Evolutionary conservation across 108 stramenopile species (phyloP).

Genomic region (Fistulifera pelliculosa): DNA sequence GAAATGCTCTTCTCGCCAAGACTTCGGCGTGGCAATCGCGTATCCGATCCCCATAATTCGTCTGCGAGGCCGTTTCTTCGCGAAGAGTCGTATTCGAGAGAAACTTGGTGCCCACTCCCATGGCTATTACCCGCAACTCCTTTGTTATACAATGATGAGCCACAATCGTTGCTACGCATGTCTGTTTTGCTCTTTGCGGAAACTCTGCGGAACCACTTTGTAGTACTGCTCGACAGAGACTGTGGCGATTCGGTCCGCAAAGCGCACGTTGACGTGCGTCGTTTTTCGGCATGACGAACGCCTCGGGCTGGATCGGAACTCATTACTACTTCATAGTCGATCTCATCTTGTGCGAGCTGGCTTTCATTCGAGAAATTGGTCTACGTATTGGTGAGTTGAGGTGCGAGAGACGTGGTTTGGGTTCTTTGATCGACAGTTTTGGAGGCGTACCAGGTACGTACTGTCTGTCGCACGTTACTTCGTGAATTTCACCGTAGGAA

Average conservation of each 20-base stretch:
- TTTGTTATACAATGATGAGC: constrained; percentile 25
- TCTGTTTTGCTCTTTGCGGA: constrained; percentile 42
- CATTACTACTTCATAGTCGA: no score
- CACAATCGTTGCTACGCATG: constrained; percentile 69
- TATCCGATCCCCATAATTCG: constrained; percentile 47
- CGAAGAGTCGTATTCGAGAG: constrained; percentile 24
- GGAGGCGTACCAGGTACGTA: no score
- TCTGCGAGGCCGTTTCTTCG: not conserved
- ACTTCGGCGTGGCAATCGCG: constrained; percentile 85
- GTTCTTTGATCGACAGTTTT: no score
- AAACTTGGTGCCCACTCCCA: constrained; percentile 86
- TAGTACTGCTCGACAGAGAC: constrained; percentile 52
- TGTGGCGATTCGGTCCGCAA: constrained; percentile 72
- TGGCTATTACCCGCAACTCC: constrained; percentile 38
- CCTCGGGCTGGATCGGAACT: constrained; percentile 2
- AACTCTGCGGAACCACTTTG: constrained; percentile 24
- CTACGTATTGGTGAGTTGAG: no score
- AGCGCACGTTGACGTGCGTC: constrained; percentile 63
- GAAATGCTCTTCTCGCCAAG: constrained; percentile 69
- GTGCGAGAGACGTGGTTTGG: no score
- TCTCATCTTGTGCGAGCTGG: no score
- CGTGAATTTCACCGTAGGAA: no score
- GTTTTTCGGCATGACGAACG: constrained; percentile 73
- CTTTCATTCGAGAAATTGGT: no score
- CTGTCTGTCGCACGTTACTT: no score